Conservation (phyloP, 2,329 filamentous ascomycete genomes). For the Fusarium nematophilum region DNA sequence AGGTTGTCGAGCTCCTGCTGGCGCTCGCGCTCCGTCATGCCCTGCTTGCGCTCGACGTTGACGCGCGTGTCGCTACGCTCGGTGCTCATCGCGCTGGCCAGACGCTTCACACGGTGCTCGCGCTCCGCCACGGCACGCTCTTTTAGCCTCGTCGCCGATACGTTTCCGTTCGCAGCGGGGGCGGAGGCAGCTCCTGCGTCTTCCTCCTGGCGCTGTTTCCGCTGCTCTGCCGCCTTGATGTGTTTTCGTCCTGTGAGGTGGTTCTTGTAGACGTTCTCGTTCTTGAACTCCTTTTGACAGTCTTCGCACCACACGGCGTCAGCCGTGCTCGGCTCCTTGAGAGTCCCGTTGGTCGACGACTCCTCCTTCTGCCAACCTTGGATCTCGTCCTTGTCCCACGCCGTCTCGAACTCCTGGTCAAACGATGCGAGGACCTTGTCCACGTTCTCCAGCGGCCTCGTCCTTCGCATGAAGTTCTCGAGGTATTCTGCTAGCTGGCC, state of each 20-base stretch:
- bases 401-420: slow-evolving; percentile 84
- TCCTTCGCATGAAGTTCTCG: slow-evolving; percentile 87
- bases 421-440: slow-evolving; percentile 81
- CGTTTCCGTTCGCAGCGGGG: slow-evolving; percentile 38
- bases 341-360: slow-evolving; percentile 47
- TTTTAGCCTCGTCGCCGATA: slow-evolving; percentile 72
- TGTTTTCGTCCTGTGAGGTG: slow-evolving; percentile 95
- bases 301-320: slow-evolving; percentile 89
- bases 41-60: slow-evolving; percentile 95
- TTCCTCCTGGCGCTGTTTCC: slow-evolving; percentile 60
- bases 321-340: slow-evolving; percentile 49
- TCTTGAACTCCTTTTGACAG: slow-evolving; percentile 95
- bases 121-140: slow-evolving; percentile 91
- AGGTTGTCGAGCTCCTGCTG: slow-evolving; percentile 93
- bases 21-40: slow-evolving; percentile 96
- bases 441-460: slow-evolving; percentile 85
- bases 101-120: slow-evolving; percentile 83
- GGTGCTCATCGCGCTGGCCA: slow-evolving; percentile 84
- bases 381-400: slow-evolving; percentile 84
- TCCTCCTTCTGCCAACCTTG: slow-evolving; percentile 79
- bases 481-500: slow-evolving; percentile 84
- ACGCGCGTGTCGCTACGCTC: slow-evolving; percentile 90
- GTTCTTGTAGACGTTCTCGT: slow-evolving; percentile 91
- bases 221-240: slow-evolving; percentile 80
- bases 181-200: slow-evolving; percentile 50